Base-by-base conservation (phyloP, 2,329 filamentous ascomycete genomes). In the Diplodia mutila region DNA sequence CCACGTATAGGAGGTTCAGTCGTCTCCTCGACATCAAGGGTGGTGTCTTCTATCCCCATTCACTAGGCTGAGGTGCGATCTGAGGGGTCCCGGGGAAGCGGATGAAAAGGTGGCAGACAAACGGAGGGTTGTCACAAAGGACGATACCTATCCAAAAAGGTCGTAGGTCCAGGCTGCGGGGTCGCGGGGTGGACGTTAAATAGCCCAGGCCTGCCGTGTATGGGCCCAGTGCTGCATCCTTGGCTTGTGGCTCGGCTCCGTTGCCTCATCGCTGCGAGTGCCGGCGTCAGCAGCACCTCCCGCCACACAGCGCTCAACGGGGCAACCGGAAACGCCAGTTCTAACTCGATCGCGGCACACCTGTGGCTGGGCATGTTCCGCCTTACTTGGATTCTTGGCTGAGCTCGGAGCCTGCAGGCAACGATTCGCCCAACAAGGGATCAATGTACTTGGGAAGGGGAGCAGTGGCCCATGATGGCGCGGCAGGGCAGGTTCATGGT, bases 1-100 rank as follows among this genome's bases (percentile, higher is more conserved):
- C 54, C 74, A 78, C 77, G 73, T 80, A 79, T 78, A 79, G 77
- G 78, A 75, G 77, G 78, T 77, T 80, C 77, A 72, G 77, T 77
- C 71, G 77, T 76, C 76, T 80, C 78, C 77, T 80, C 77, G 75
- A 78, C 76, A 73, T 72, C 70, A 75, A 70, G 70, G 54, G 69
- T 74, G 71, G 73, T 75, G 71, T 72, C 75, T 74, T 75, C 77
- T 78, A 79, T 76, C 77, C 78, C 78, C 78, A 80, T 79, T 79
- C 77, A 80, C 78, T 77, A 70, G 27, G 53, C 48, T 66, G 59
- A 34, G 29, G 42, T 34, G 8, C 27, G 42, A 11, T 63, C 21
- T 37, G 59, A 63, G 66, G 59, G 59, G 59, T 63, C 59, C 59
- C 59, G 59, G 59, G 29, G 27, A 29, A 51, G 59, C 16, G 59